phyloP scores from a whole-genome alignment of 495 filamentous ascomycete genomes.

The Podospora conica region DNA sequence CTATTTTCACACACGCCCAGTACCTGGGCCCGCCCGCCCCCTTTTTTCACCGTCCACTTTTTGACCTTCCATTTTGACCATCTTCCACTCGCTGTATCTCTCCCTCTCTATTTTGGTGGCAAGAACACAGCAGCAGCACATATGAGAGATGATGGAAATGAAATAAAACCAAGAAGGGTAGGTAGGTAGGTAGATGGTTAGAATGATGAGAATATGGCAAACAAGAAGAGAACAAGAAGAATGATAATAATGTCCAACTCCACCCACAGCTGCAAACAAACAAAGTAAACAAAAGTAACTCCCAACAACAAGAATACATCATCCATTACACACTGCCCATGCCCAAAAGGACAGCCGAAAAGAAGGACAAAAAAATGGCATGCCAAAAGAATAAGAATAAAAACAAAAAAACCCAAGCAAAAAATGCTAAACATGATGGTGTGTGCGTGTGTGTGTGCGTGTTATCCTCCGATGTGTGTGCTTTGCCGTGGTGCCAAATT shows the following conservation, averaged over 20 bases:
- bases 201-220: not conserved
- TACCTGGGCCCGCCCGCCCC: too few relatives aligned
- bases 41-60: not conserved
- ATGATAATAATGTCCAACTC: not conserved
- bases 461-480: not conserved
- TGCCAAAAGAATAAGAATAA: not conserved
- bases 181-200: not conserved
- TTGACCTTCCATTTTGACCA: too few relatives aligned
- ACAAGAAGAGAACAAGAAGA: not conserved
- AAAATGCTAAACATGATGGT: not conserved
- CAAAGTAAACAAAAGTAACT: too few relatives aligned
- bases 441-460: not conserved
- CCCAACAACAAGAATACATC: not conserved
- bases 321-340: not conserved
- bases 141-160: not conserved
- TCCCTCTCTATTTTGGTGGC: not conserved
- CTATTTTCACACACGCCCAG: too few relatives aligned
- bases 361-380: too few relatives aligned
- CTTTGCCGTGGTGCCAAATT: not conserved
- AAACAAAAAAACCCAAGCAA: not conserved
- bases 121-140: not conserved
- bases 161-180: constrained; percentile 1
- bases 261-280: too few relatives aligned
- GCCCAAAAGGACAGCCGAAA: too few relatives aligned
- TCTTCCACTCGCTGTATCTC: too few relatives aligned